A percentile compares a stretch with the other conserved stretches of the same genome.
These are phyloP conservation scores for Xylariaceae sp. DNA, from an alignment of 2,329 filamentous ascomycete species.

Conservation along the genomic window DNA sequence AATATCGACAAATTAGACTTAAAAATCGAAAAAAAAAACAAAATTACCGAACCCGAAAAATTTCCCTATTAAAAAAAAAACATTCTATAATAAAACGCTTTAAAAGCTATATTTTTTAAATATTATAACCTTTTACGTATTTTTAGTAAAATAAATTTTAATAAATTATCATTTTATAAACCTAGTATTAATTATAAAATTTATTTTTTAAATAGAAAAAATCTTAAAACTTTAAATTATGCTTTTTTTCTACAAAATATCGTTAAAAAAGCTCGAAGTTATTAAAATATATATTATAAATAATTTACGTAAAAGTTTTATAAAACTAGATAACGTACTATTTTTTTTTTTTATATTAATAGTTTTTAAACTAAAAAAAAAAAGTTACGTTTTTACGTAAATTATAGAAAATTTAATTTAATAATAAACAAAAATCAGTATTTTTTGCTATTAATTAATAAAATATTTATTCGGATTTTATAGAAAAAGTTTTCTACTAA, in stretches of 20 bases:
- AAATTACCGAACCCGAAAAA: background rate
- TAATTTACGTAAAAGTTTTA: background rate
- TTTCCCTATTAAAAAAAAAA: background rate
- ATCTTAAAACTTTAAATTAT: no score
- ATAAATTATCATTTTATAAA: background rate
- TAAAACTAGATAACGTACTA: no score
- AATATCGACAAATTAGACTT: background rate
- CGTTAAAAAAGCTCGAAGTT: no score
- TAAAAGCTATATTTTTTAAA: background rate
- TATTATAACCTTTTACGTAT: background rate
- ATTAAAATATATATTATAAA: background rate
- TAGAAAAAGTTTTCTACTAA: no score
- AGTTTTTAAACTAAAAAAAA: no score
- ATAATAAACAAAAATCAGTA: no score
- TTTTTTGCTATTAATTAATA: no score
- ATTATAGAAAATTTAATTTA: no score
- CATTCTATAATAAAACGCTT: background rate
- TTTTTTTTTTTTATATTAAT: constrained; percentile 1
- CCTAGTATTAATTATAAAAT: background rate
- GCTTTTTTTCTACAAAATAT: no score
- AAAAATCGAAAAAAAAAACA: background rate
- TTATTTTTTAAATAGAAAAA: no score
- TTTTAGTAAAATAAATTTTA: background rate
- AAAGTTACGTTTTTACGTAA: no score
- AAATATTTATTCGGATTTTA: no score